These are phyloP conservation scores for Ballota nigra DNA, from an alignment of 257 asterid species.

Conservation along the genomic window DNA sequence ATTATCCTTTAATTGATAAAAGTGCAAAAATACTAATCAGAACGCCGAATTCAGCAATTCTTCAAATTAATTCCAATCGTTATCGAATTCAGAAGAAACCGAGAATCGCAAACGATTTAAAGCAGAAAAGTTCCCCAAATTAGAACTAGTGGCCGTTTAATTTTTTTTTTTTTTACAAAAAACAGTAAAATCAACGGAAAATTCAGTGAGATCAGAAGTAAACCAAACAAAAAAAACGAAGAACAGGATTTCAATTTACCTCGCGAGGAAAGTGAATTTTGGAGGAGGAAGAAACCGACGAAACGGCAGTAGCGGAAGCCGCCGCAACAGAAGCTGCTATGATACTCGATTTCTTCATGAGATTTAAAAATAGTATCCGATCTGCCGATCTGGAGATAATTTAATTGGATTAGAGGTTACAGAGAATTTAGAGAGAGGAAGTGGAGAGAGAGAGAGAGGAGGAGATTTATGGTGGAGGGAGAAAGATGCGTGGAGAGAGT, in stretches of 20 bases:
- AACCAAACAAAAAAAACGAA: too few relatives aligned
- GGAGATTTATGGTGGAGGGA: not conserved
- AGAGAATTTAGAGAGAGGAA: constrained; percentile 17
- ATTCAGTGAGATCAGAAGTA: not conserved
- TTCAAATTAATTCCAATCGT: not conserved
- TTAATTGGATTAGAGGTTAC: not conserved
- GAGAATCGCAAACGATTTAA: not conserved
- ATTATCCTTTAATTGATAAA: constrained; percentile 21
- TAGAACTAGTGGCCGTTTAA: not conserved
- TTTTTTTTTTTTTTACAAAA: too few relatives aligned
- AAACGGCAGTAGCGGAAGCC: constrained; percentile 51
- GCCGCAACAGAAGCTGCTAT: constrained; percentile 60
- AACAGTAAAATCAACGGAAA: not conserved
- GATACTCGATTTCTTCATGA: constrained; percentile 60
- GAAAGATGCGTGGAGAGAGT: not conserved
- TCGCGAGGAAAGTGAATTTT: constrained; percentile 38
- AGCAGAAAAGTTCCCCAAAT: not conserved
- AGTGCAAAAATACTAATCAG: not conserved
- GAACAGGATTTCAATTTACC: constrained; percentile 25
- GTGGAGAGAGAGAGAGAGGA: not conserved
- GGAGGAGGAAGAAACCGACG: constrained; percentile 42
- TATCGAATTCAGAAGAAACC: not conserved
- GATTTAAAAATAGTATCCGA: not conserved
- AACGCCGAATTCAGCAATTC: not conserved
- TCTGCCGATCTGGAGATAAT: not conserved